A percentile compares a stretch with the other conserved stretches of the same genome.
These are phyloP conservation scores for Cerioporus squamosus DNA, from an alignment of 1,284 basidiomycete species.

Conservation along the genomic window DNA sequence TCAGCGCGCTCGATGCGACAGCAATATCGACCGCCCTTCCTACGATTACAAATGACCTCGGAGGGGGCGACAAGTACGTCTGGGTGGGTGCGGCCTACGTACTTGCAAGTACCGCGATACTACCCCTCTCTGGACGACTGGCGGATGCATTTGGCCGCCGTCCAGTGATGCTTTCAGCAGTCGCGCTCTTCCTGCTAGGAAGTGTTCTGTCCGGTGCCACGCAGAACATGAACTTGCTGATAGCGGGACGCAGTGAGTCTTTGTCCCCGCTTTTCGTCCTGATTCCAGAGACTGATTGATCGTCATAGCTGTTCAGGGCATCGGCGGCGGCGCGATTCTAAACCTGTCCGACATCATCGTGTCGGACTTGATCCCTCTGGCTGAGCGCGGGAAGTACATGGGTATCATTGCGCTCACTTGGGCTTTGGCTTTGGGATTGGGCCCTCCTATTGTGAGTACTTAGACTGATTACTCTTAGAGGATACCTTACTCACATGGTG, in stretches of 20 bases:
- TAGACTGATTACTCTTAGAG: too few relatives aligned
- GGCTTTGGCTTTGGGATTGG: conserved; percentile 38
- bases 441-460: conserved; percentile 38
- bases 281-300: too few relatives aligned
- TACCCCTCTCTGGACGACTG: conserved; percentile 35
- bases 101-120: conserved; percentile 36
- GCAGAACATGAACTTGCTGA: conserved; percentile 41
- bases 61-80: conserved; percentile 27
- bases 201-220: conserved; percentile 39
- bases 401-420: conserved; percentile 38
- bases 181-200: conserved; percentile 40
- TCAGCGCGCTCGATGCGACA: conserved; percentile 33
- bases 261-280: too few relatives aligned
- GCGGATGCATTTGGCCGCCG: conserved; percentile 42
- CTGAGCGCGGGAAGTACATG: conserved; percentile 40
- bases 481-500: background rate
- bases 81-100: conserved; percentile 44
- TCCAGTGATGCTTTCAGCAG: conserved; percentile 34
- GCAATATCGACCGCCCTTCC: conserved; percentile 22
- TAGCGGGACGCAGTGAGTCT: conserved; percentile 19
- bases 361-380: conserved; percentile 40
- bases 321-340: conserved; percentile 44
- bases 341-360: conserved; percentile 38
- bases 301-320: conserved; percentile 37
- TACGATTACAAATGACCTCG: conserved; percentile 18